Conservation (phyloP, 371 early-diverging fungal species). For the Nematocida minor region DNA sequence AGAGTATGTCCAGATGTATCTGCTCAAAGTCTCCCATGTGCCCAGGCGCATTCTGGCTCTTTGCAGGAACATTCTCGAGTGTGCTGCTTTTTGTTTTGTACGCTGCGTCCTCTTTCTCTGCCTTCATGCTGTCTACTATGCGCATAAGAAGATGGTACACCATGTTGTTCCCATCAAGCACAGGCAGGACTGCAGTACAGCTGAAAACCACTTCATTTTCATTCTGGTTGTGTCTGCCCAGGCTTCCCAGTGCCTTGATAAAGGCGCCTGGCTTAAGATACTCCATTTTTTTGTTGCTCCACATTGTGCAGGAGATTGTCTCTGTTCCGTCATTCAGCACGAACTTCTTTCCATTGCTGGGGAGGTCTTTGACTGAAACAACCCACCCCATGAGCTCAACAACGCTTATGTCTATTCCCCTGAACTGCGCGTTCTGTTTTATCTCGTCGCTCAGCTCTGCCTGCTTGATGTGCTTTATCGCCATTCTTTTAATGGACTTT, state of each 20-base stretch:
- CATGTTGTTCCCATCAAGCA: conserved; percentile 29
- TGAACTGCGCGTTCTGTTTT: not conserved
- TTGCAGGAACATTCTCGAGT: not conserved
- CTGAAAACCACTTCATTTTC: not conserved
- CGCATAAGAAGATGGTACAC: conserved; percentile 20
- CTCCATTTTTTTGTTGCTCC: not conserved
- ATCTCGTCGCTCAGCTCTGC: not conserved
- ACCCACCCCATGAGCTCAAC: not conserved
- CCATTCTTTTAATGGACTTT: not conserved
- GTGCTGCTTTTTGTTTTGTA: not conserved
- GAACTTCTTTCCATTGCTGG: not conserved
- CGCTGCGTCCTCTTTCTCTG: too few species aligned
- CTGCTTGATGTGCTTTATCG: not conserved
- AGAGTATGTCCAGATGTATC: conserved; percentile 13
- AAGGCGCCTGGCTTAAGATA: not conserved
- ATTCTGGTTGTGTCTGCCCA: not conserved
- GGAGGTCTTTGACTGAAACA: not conserved
- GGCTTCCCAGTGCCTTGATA: not conserved
- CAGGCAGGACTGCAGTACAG: not conserved
- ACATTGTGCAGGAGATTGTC: not conserved
- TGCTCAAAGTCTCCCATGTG: not conserved
- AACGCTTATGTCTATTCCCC: not conserved
- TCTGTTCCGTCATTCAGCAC: conserved; percentile 23
- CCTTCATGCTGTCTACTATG: not conserved
- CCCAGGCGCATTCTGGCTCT: not conserved